Base-by-base conservation (phyloP, 163 green algal species). In the Scenedesmus sp. region DNA sequence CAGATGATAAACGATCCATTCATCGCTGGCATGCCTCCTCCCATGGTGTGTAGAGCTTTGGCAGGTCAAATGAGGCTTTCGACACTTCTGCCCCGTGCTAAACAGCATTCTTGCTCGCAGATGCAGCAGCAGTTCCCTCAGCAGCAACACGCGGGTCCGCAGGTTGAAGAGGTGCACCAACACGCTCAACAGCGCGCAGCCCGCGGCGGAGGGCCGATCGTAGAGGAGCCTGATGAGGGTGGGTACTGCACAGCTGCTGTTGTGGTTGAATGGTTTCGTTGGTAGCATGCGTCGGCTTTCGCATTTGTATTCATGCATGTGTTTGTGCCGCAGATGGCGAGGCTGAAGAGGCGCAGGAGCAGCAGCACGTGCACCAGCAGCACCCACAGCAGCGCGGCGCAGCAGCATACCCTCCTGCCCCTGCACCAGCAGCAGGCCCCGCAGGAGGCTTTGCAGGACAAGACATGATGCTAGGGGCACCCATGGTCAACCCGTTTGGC, bases 181-280 rank as follows among this genome's bases (percentile, higher is more conserved):
- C 20, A 83, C 60, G 66, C 20, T 4, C 67, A 84, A 2, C 86
- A 67, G 46, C 15, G 23, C 8, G 52, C 8, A n/a, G 5, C 86
- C 8, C 67, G 52, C 16, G 18, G 66, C 20, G 59, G 46, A 56
- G 86, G 86, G 16, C 73, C 87, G 2, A 91, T 91, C 46, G 87
- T 91, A 6, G 87, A 91, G 34, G 87, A 91, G 87, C 87, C 87
- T 54, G 87, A 62, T 83, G 57, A 74, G 23, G 70, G 70, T 79
- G 70, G 1, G 70, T 79, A 13, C 23, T 52, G 70, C 13, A 26
- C 66, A 76, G 70, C 23, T 79, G 66, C 18, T 18, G 66, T 73
- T 57, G 0, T 88, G 3, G 2, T 12, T 26, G 3, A 2, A 18
- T 54, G n/a, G 7, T 23, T 56, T 23, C n/a, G n/a, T 59, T n/a